Base-by-base conservation (phyloP, 768 basidiomycete genomes). In the Russula earlei region DNA sequence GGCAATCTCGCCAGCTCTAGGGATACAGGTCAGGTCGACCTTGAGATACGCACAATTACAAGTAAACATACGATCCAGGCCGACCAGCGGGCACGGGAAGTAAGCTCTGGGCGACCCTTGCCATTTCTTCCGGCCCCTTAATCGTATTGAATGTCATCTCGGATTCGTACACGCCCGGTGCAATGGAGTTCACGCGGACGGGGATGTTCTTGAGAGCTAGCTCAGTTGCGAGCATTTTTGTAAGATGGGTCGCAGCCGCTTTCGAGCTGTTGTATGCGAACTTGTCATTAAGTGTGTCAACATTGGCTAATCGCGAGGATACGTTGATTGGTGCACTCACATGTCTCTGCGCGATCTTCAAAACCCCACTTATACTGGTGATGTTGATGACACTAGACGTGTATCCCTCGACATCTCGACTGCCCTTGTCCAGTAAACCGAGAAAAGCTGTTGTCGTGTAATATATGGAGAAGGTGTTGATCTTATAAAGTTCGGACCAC, bases 201-300 rank as follows among this genome's bases (percentile, higher is more conserved):
- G 79, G 78, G 10, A 85, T 75, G 24, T 75, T 74, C 65, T 84
- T 83, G 52, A 89, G 70, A 4, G 82, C 83, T 50, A 88, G 75
- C 63, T 90, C 88, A 1, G 87, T 87, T 2, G 87, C 72, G 48
- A 91, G 68, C 79, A 89, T 78, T 68, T 75, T 83, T 10, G 86
- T 86, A n/a, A 91, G 70, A 60, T 89, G 87, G 12, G 83, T 77
- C 5, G 80, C 82, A 3, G 86, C 89, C 0, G 85, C 86, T 67
- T 91, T 91, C 7, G 84, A 74, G 62, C 84, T 85, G 67, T 91
- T 91, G 68, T 91, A 91, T 27, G 77, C 80, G 65, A 90, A 90
- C 88, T 91, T 63, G 24, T 11, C n/a, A 15, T 49, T 15, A n/a
- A n/a, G n/a, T n/a, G 27, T 44, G 41, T 51, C 31, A 58, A n/a